Evolutionary conservation across 2,329 filamentous ascomycete genomes (phyloP).

Genomic region (Cytospora leucostoma): DNA sequence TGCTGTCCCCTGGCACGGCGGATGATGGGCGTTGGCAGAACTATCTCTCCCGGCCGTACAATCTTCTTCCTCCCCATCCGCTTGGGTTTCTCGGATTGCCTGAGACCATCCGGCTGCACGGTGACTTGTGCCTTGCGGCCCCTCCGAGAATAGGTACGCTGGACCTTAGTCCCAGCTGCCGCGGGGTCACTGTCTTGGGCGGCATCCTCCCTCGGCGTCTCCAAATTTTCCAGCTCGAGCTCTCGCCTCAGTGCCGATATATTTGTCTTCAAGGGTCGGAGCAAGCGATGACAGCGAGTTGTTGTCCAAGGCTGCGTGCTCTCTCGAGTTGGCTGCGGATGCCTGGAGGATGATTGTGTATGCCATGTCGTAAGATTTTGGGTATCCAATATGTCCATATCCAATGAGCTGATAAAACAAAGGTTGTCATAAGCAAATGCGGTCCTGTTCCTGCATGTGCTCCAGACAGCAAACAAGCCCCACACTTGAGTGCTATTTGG

Average conservation of each 20-base stretch:
- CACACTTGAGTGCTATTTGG: no score
- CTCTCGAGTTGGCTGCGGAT: slow-evolving; percentile 6
- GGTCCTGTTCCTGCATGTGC: not conserved
- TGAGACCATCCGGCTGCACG: not conserved
- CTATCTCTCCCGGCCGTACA: slow-evolving; percentile 31
- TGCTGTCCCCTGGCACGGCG: slow-evolving; percentile 35
- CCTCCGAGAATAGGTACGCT: slow-evolving; percentile 28
- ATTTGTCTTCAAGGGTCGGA: slow-evolving; percentile 49
- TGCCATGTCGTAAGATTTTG: slow-evolving; percentile 4
- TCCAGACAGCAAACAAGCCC: not conserved
- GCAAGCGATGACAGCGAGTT: slow-evolving; percentile 47
- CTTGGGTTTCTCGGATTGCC: not conserved
- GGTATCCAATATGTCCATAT: slow-evolving; percentile 19
- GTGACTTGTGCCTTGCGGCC: slow-evolving; percentile 13
- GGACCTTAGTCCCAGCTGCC: not conserved
- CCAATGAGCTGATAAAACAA: slow-evolving; percentile 6
- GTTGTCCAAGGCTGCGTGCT: slow-evolving; percentile 47
- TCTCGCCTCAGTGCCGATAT: slow-evolving; percentile 44
- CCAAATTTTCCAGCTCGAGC: slow-evolving; percentile 28
- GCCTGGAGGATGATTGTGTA: not conserved
- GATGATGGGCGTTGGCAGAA: slow-evolving; percentile 38
- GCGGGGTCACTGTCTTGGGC: not conserved
- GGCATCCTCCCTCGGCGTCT: not conserved
- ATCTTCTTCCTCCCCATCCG: slow-evolving; percentile 6
- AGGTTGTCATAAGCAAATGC: slow-evolving; percentile 15